Evolutionary conservation across 805 yeast genomes (phyloP), one percentile per base, ranked within the genome.

Genomic region (Sporopachydermia quercuum): DNA sequence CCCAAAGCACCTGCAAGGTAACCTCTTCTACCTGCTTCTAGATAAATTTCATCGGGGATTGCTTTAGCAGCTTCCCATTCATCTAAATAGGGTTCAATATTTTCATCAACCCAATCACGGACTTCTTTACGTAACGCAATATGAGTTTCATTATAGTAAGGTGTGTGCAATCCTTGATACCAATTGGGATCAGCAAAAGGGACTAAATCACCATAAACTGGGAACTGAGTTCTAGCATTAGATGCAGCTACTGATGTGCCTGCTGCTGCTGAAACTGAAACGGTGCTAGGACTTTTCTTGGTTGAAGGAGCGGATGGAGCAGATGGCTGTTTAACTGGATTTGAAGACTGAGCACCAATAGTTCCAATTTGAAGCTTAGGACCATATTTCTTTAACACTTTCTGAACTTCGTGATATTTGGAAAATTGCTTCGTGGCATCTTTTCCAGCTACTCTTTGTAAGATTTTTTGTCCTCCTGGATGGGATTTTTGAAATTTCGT

Each of bases 381-480:
- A 40, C 60, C 63, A 37, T 45, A 52, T 44, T 50, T 57, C 47
- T 53, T 51, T 55, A 58, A 52, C 36, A 58, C 57, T 39, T 47
- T 48, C 40, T 49, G 49, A 36, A 46, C 62, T 42, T 62, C 62
- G 50, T 69, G 75, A 52, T 62, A 63, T 47, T 63, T 60, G 50
- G 59, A 58, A 53, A 79, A 79, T 17, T 78, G 75, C 53, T 72
- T 79, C 19, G 85, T 71, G 30, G 83, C 81, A 54, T 79, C 86
- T 43, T 60, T 64, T 3, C 91, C 94, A 15, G 91, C 96, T 49
- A 83, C 83, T 45, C 78, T 78, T 44, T 76, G 57, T 36, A 89
- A 70, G 41, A 89, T 83, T 52, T 78, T 75, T 40, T 74, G 69
- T 3, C 82, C 82, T 47, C 81, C 81, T 3, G 97, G 97, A 57